Base-by-base conservation (phyloP, 768 basidiomycete genomes). In the Hortiboletus campestris region DNA sequence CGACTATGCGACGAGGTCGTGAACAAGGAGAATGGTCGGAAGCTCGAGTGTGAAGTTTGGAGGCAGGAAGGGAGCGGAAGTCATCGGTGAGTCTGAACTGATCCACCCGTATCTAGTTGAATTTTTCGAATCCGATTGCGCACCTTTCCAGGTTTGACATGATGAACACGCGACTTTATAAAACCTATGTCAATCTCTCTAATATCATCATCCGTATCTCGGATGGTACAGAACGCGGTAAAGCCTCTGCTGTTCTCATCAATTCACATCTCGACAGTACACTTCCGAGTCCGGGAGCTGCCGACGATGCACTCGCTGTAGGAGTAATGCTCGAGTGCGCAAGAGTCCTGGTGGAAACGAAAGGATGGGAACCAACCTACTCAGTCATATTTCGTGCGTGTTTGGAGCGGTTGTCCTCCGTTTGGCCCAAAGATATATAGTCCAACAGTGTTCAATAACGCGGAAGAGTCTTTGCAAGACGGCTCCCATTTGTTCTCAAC, bases 381-480 rank as follows among this genome's bases (percentile, higher is more conserved):
- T 79, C 91, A 9, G 80, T 92, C 57, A 79, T 98, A 22, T 94
- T 98, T 68, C 72, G 94, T 94, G 62, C 72, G 90, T 77, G 25
- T 29, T 48, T 32, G 1, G 14, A 39, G 1, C 35, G 6, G 6
- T 17, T 16, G 1, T 46, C 9, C 13, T 39, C 39, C 19, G 22
- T 56, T 14, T 28, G 14, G 44, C 42, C 8, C 40, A 25, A 11
- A 38, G 17, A 20, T 9, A 9, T 34, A 48, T 55, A 9, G 17
- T 17, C 46, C 39, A 38, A 42, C 57, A 94, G 92, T 98, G 57
- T 97, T 96, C 76, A 98, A 98, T 62, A 82, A 96, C 57, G 96
- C 89, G 12, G 95, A 98, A 71, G 95, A 98, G 68, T 92, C 89
- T 1, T 74, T 98, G 31, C 96, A 98, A 70, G 96, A 98, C 66